Base-by-base conservation (phyloP, 139 green algal species). In the Chlorella vulgaris region DNA sequence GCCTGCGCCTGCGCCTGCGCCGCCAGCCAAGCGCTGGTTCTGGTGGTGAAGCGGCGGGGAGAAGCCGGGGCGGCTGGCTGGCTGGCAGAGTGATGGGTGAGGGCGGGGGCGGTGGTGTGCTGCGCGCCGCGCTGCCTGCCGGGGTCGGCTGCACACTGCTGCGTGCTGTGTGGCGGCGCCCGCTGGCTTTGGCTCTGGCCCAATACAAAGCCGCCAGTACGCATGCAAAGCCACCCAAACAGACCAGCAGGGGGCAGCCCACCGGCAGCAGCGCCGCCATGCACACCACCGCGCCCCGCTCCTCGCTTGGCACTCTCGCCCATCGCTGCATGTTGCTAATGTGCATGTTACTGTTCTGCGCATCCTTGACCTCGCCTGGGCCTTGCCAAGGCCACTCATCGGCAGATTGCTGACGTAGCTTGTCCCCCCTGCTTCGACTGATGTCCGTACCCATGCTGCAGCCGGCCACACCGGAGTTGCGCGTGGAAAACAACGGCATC, bases 401-500 rank as follows among this genome's bases (percentile, higher is more conserved):
- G n/a, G n/a, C n/a, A n/a, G n/a, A n/a, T n/a, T n/a, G n/a, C n/a
- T n/a, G n/a, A n/a, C 47, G 28, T 31, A 22, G 33, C 42, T 68
- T 18, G 7, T 38, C 68, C 8, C 15, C 51, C 43, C 69, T 43
- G 24, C 71, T 58, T 10, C 47, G 47, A 10, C 47, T 58, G 47
- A 10, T 58, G 47, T 58, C 51, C 29, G 3, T 15, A 2, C 40
- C 68, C 66, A 3, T 24, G 2, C 31, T 70, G 74, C 74, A 80
- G 74, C 36, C 55, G 1, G 38, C 31, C 10, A 2, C n/a, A 0
- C 7, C 31, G 0, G 71, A 78, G 47, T 43, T 80, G 36, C 74
- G 74, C 5, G 60, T 80, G 7, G 55, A 80, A 36, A 80, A 80
- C 74, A 80, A 80, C 55, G 74, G 74, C 55, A 80, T 80, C 38